Base-by-base conservation (phyloP, 176 grass and related monocot genomes). In the Carex littledalei region DNA sequence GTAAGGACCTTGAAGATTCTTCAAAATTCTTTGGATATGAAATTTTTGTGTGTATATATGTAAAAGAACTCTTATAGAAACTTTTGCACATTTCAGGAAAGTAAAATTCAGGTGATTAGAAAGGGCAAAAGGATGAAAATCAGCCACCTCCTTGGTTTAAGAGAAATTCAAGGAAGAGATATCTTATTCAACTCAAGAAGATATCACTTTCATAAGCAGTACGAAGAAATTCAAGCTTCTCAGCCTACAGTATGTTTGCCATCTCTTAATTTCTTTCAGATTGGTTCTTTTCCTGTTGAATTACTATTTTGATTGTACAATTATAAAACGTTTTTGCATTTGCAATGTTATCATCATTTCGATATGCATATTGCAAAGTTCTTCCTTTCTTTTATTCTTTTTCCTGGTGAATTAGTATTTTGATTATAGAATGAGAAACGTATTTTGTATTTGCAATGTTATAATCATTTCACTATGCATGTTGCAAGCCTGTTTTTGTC, bases 131-230 rank as follows among this genome's bases (percentile, higher is more conserved):
- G 56, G 35, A 63, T 82, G 20, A 66, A 66, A 82, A 10, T 45
- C 29, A 50, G 37, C 26, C 35, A 82, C 8, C 60, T 82, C 50
- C 22, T 82, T n/a, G 3, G 13, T 64, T 66, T 82, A 16, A 82
- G 60, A 63, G 80, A 82, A 50, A 82, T 41, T 82, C 80, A 82
- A 52, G 80, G 80, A 66, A 82, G 80, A 66, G 9, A 82, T 82
- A 45, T 82, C 10, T 49, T 31, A 15, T 82, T 43, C 37, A 82
- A 66, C 35, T 82, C 80, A 52, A 26, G 11, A 82, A 65, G 5
- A 47, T 45, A 24, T 18, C 6, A 15, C 24, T 82, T 82, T 20
- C 37, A 63, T n/a, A 43, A 82, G 26, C 16, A 63, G 11, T 82
- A 82, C 15, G 34, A 65, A 65, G 41, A 82, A 66, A 20, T 82